Evolutionary conservation across 202 grass and related monocot genomes (phyloP).

Genomic region (Hordeum pubiflorum): DNA sequence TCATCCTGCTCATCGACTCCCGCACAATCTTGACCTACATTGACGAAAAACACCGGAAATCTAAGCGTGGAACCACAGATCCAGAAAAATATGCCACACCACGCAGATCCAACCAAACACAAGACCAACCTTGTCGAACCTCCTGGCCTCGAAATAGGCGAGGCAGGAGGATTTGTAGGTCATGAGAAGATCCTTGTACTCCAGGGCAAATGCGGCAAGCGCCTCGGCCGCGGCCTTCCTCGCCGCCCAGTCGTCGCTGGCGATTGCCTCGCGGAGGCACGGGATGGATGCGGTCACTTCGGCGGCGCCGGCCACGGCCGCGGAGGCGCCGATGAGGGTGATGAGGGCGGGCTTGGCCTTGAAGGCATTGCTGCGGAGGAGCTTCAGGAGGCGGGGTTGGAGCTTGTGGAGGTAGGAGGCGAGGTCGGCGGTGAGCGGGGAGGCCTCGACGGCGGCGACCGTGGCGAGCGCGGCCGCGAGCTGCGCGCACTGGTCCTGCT

Average conservation of each 20-base stretch:
- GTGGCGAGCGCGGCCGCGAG: slow-evolving; percentile 64
- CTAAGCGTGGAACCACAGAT: slow-evolving; percentile 18
- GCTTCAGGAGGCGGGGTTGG: slow-evolving; percentile 70
- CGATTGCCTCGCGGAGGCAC: slow-evolving; percentile 68
- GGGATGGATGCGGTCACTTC: slow-evolving; percentile 57
- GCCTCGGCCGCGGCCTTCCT: slow-evolving; percentile 88
- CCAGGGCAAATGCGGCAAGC: slow-evolving; percentile 55
- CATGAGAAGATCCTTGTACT: slow-evolving; percentile 61
- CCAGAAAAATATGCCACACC: neutral
- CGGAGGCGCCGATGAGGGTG: slow-evolving; percentile 62
- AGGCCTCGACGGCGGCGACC: slow-evolving; percentile 66
- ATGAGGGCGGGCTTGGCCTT: slow-evolving; percentile 83
- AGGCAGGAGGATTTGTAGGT: slow-evolving; percentile 74
- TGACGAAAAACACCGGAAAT: slow-evolving; percentile 5
- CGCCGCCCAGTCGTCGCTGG: slow-evolving; percentile 78
- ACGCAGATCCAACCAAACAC: neutral
- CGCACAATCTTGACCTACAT: slow-evolving; percentile 94
- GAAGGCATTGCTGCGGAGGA: slow-evolving; percentile 93
- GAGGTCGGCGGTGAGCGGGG: slow-evolving; percentile 45
- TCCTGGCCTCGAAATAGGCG: slow-evolving; percentile 70
- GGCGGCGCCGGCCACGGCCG: slow-evolving; percentile 31
- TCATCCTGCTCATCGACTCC: slow-evolving; percentile 83
- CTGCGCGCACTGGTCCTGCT: slow-evolving; percentile 94
- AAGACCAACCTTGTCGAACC: slow-evolving; percentile 75
- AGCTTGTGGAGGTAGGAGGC: slow-evolving; percentile 60